Base-by-base conservation (phyloP, 345 rosid species). In the Salix caprea region DNA sequence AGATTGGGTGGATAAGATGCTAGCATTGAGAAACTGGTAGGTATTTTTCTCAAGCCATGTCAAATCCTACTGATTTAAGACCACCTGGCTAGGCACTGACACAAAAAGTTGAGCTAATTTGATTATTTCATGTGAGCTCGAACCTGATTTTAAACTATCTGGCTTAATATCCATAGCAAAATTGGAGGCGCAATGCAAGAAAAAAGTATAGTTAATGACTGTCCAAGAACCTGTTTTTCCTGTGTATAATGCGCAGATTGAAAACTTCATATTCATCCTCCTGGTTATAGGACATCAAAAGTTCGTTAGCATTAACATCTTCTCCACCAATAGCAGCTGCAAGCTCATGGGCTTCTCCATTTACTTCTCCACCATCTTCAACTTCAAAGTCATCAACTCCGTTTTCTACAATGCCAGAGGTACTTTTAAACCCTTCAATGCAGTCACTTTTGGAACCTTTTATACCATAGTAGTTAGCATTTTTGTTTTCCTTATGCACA, bases 251-350 rank as follows among this genome's bases (percentile, higher is more conserved):
- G 82, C 97, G 86, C 69, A 93, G 87, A 81, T 89, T 75, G 79
- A 96, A 96, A 5, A 93, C 86, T 88, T 92, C 99, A 48, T 86
- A 91, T 61, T 92, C 98, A 74, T 91, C 94, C 67, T 86, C 97
- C 1, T 56, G 80, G 60, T 62, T 54, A 44, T 76, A 70, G 52
- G 54, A 78, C 83, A 83, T 83, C 62, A 75, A 78, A 84, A 89
- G 79, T 21, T 91, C 98, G 72, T 87, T 87, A 30, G 76, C 76
- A 77, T 74, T 71, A 44, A 71, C 66, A 80, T 24, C 84, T 65
- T 81, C 88, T 79, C 72, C 84, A 50, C 80, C 87, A 60, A 77
- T 83, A 39, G 79, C 69, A 40, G 79, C 79, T 73, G 77, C 74
- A 70, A 79, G 73, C 70, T 87, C 88, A 52, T 36, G 26, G 4